phyloP scores from a whole-genome alignment of 2,329 filamentous ascomycete genomes.

The Calonectria fujianensis region DNA sequence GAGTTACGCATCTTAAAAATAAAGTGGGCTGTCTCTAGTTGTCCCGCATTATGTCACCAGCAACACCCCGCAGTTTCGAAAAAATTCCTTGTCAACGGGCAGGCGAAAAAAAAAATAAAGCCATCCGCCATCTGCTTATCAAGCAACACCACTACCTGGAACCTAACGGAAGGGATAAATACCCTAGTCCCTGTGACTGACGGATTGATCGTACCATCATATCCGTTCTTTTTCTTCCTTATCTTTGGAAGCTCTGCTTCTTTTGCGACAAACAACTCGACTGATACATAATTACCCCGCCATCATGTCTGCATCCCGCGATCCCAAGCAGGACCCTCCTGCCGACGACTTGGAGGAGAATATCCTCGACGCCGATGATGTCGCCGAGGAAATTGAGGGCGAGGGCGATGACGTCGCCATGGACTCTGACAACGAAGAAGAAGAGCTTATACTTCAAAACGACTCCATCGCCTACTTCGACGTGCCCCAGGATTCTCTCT shows the following conservation, averaged over 20 bases:
- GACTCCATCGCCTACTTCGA: conserved; percentile 97
- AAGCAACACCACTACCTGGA: conserved; percentile 48
- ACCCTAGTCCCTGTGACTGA: neutral
- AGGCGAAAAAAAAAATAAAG: conserved; percentile 43
- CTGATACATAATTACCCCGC: conserved; percentile 48
- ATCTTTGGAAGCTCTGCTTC: neutral
- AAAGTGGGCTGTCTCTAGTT: conserved; percentile 31
- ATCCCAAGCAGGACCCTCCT: conserved; percentile 42
- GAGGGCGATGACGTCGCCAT: conserved; percentile 83
- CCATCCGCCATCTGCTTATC: conserved; percentile 53
- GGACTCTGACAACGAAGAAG: conserved; percentile 87
- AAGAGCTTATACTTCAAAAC: conserved; percentile 90
- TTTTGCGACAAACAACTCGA: conserved; percentile 6
- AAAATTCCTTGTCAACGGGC: conserved; percentile 49
- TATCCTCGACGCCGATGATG: conserved; percentile 74
- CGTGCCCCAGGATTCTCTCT: conserved; percentile 91
- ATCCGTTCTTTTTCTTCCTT: neutral
- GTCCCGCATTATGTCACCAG: conserved; percentile 42
- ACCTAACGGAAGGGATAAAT: conserved; percentile 27
- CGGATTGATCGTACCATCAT: conserved; percentile 5
- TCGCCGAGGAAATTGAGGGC: conserved; percentile 83
- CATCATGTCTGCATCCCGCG: conserved; percentile 58
- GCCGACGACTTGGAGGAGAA: conserved; percentile 55
- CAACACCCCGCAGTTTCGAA: conserved; percentile 55
- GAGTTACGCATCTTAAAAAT: conserved; percentile 18